Evolutionary conservation across 2,329 filamentous ascomycete species (phyloP).

Genomic region (Parafenestella ontariensis): DNA sequence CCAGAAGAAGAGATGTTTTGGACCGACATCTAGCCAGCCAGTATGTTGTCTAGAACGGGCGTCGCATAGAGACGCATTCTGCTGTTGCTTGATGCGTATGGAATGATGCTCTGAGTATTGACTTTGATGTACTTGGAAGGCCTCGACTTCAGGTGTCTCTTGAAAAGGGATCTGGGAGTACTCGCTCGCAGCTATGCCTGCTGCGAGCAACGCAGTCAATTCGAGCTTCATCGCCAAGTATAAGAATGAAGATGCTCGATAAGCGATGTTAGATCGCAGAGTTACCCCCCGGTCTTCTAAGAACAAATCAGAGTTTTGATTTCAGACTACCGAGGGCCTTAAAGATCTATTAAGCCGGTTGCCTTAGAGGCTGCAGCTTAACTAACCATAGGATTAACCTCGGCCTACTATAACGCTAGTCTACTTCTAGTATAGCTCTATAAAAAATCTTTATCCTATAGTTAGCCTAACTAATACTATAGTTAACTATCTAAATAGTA

Average conservation of each 20-base stretch:
- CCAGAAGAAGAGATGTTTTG: conserved; percentile 57
- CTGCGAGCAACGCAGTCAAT: conserved; percentile 10
- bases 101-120: conserved; percentile 42
- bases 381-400: too few relatives aligned
- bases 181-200: conserved; percentile 7
- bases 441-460: too few relatives aligned
- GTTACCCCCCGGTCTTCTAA: too few relatives aligned
- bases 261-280: not conserved
- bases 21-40: conserved; percentile 47
- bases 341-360: too few relatives aligned
- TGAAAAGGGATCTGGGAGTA: conserved; percentile 41
- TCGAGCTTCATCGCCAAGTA: conserved; percentile 25
- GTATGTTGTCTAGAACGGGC: conserved; percentile 46
- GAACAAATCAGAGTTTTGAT: too few relatives aligned
- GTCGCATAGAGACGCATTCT: conserved; percentile 43
- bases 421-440: too few relatives aligned
- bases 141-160: conserved; percentile 34
- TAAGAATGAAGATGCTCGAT: not conserved
- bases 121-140: conserved; percentile 41
- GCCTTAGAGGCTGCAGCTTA: too few relatives aligned
- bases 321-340: too few relatives aligned
- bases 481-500: too few relatives aligned
- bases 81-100: conserved; percentile 44
- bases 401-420: too few relatives aligned
- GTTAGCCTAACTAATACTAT: too few relatives aligned